phyloP scores from a whole-genome alignment of 768 basidiomycete species.

The Lactifluus pinguis region DNA sequence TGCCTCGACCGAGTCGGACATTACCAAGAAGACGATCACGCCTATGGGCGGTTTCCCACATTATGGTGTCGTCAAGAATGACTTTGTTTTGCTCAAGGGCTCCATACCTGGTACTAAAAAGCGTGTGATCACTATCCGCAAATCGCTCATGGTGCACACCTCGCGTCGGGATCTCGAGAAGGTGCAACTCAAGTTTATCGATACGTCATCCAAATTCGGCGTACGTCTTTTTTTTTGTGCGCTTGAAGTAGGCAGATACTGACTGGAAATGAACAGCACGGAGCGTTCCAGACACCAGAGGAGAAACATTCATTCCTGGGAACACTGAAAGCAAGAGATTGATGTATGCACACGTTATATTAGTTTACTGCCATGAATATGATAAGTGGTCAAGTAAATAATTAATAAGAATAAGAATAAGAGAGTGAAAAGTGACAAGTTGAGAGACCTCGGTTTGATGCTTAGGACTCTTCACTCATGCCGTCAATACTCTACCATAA shows the following conservation, averaged over 20 bases:
- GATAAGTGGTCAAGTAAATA: too few relatives aligned
- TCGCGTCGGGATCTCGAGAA: conserved; percentile 96
- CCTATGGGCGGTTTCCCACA: conserved; percentile 99
- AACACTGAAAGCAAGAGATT: conserved; percentile 78
- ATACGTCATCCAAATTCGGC: conserved; percentile 95
- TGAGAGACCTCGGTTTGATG: too few relatives aligned
- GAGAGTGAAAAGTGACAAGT: conserved; percentile 32
- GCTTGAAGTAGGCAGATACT: neutral
- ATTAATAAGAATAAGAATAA: too few relatives aligned
- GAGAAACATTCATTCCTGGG: conserved; percentile 95
- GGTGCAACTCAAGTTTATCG: conserved; percentile 97
- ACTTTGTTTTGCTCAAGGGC: conserved; percentile 96
- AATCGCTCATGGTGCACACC: conserved; percentile 94
- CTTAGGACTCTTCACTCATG: conserved; percentile 26
- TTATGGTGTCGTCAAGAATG: conserved; percentile 98
- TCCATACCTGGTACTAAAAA: conserved; percentile 94
- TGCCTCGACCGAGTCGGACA: conserved; percentile 90
- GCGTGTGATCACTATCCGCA: conserved; percentile 95
- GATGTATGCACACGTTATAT: conserved; percentile 14
- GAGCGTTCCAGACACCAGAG: conserved; percentile 92
- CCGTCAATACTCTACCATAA: neutral
- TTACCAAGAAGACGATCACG: conserved; percentile 88
- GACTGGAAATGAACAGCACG: conserved; percentile 48
- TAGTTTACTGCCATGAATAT: neutral
- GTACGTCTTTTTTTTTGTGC: conserved; percentile 40